Evolutionary conservation across 2,329 filamentous ascomycete species (phyloP).

Genomic region (Phyllosticta capitalensis): DNA sequence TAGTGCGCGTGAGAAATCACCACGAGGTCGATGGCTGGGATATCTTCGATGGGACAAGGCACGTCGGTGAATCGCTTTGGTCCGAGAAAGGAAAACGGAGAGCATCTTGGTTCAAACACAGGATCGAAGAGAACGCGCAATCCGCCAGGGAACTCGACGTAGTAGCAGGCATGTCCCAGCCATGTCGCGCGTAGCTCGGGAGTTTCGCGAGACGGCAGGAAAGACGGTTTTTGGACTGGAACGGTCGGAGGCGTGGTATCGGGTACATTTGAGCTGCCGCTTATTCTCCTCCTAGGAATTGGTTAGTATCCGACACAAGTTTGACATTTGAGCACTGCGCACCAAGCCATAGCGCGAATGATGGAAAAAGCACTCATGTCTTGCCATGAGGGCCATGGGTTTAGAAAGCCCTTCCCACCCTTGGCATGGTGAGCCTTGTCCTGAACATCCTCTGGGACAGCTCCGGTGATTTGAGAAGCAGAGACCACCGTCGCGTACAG

Average conservation of each 20-base stretch:
- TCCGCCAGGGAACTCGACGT: slow-evolving; percentile 78
- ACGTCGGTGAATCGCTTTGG: slow-evolving; percentile 70
- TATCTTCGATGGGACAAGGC: slow-evolving; percentile 67
- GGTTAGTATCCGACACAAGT: slow-evolving; percentile 5
- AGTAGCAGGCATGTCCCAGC: slow-evolving; percentile 92
- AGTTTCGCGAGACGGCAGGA: slow-evolving; percentile 52
- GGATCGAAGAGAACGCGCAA: slow-evolving; percentile 88
- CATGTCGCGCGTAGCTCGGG: slow-evolving; percentile 71
- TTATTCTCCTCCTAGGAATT: slow-evolving; percentile 34
- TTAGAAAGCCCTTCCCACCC: slow-evolving; percentile 45
- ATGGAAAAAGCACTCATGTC: slow-evolving; percentile 29
- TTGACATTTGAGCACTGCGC: slow-evolving; percentile 11
- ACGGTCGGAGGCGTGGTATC: slow-evolving; percentile 58
- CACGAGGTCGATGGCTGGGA: slow-evolving; percentile 65
- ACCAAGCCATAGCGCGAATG: slow-evolving; percentile 30
- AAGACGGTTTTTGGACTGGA: slow-evolving; percentile 55
- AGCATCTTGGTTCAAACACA: slow-evolving; percentile 81
- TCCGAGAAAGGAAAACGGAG: slow-evolving; percentile 59
- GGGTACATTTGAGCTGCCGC: slow-evolving; percentile 44
- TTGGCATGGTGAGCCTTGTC: slow-evolving; percentile 43
- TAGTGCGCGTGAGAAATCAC: slow-evolving; percentile 88
- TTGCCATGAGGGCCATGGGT: slow-evolving; percentile 47
- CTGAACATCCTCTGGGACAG: slow-evolving; percentile 36
- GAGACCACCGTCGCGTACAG: slow-evolving; percentile 34
- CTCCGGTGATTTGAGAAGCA: slow-evolving; percentile 26